Evolutionary conservation across 768 basidiomycete species (phyloP).

Genomic region (Leccinum uliginosum): DNA sequence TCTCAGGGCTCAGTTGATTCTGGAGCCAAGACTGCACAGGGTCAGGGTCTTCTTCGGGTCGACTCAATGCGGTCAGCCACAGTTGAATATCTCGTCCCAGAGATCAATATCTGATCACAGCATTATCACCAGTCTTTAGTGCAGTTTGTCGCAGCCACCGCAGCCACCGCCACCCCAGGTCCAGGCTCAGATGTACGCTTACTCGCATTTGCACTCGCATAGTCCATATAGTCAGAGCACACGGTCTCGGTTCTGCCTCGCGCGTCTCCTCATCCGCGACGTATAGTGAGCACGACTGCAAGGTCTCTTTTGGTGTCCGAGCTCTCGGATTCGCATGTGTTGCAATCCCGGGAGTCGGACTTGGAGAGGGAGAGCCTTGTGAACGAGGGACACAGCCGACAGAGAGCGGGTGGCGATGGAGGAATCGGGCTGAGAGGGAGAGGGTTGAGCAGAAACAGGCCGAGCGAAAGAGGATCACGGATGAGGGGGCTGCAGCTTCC

Average conservation of each 20-base stretch:
- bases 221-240: slow-evolving; percentile 21
- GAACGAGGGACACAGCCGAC: slow-evolving; percentile 18
- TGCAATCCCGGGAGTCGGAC: slow-evolving; percentile 19
- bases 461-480: slow-evolving; percentile 11
- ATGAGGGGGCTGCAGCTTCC: slow-evolving; percentile 4
- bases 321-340: slow-evolving; percentile 32
- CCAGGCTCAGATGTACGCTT: neutral
- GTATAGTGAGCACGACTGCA: slow-evolving; percentile 26
- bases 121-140: slow-evolving; percentile 8
- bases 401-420: slow-evolving; percentile 16
- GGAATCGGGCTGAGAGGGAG: slow-evolving; percentile 14
- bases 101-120: slow-evolving; percentile 9
- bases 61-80: slow-evolving; percentile 26
- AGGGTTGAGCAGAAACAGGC: slow-evolving; percentile 9
- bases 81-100: slow-evolving; percentile 21
- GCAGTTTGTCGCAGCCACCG: neutral
- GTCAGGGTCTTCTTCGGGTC: slow-evolving; percentile 25
- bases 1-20: slow-evolving; percentile 42
- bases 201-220: neutral
- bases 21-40: slow-evolving; percentile 30
- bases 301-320: slow-evolving; percentile 20
- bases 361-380: slow-evolving; percentile 22
- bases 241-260: slow-evolving; percentile 24
- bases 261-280: slow-evolving; percentile 20
- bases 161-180: neutral